Percentiles rank a stretch among this genome's conserved stretches.
Evolutionary conservation across 352 stramenopile genomes (phyloP).

Genomic region (Peronospora farinosa): DNA sequence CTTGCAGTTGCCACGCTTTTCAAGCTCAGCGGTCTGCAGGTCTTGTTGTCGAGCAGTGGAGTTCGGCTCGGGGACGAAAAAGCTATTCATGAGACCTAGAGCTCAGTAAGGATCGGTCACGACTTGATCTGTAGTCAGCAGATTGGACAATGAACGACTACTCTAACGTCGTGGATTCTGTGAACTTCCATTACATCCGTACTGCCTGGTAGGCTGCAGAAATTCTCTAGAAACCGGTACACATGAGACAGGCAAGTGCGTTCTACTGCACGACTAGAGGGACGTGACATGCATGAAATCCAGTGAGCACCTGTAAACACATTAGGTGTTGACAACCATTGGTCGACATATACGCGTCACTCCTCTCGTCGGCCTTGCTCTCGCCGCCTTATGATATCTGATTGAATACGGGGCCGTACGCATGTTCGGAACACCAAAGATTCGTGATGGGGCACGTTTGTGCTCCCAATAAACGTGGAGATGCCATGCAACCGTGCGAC

Average conservation of each 20-base stretch:
- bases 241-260: slow-evolving; percentile 32
- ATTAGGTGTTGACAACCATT: slow-evolving; percentile 5
- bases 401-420: no score
- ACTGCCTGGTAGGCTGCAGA: slow-evolving; percentile 2
- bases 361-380: slow-evolving; percentile 1
- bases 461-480: no score
- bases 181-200: slow-evolving; percentile 1
- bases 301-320: slow-evolving; percentile 4
- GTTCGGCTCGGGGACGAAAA: slow-evolving; percentile 30
- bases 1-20: slow-evolving; percentile 31
- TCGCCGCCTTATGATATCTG: background rate
- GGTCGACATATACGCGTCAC: slow-evolving; percentile 18
- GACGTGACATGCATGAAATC: slow-evolving; percentile 6
- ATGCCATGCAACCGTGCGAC: no score
- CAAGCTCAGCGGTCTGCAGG: slow-evolving; percentile 17
- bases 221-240: background rate
- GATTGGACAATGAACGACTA: slow-evolving; percentile 19
- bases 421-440: no score
- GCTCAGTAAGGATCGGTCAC: background rate
- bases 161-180: slow-evolving; percentile 3
- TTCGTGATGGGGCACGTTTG: no score
- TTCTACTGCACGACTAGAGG: background rate
- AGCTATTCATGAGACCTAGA: slow-evolving; percentile 23
- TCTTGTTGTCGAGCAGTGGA: slow-evolving; percentile 13
- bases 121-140: slow-evolving; percentile 6